These are phyloP conservation scores for Cryphonectria nitschkei DNA, from an alignment of 2,329 filamentous ascomycete genomes.

Conservation along the genomic window DNA sequence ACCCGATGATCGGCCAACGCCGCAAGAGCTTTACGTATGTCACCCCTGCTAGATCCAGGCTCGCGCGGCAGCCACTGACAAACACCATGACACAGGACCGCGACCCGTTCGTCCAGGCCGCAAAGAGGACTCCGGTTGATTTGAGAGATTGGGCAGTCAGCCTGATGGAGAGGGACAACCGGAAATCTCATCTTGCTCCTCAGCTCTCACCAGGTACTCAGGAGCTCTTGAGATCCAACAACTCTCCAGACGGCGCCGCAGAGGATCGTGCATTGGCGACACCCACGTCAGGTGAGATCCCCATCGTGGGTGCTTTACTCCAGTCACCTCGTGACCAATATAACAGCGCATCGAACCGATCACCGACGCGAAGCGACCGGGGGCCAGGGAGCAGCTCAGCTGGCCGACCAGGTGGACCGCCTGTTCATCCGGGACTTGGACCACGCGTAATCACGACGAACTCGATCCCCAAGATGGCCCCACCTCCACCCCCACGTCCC, in stretches of 20 bases:
- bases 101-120: constrained; percentile 93
- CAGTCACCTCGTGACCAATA: constrained; percentile 55
- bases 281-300: constrained; percentile 74
- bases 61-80: constrained; percentile 4
- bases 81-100: constrained; percentile 64
- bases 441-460: constrained; percentile 55
- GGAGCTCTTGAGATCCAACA: constrained; percentile 69
- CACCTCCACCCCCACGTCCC: constrained; percentile 34
- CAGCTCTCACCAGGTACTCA: constrained; percentile 78
- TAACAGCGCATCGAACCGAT: constrained; percentile 50
- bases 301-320: constrained; percentile 62
- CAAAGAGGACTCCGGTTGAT: constrained; percentile 94
- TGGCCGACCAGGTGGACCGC: constrained; percentile 49
- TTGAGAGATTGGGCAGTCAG: constrained; percentile 91
- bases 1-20: constrained; percentile 85
- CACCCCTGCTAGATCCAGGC: neutral
- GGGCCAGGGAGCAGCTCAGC: constrained; percentile 45
- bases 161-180: constrained; percentile 93
- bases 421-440: constrained; percentile 57
- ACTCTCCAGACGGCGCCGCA: constrained; percentile 58
- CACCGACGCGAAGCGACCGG: constrained; percentile 52
- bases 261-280: constrained; percentile 57
- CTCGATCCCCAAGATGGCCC: constrained; percentile 54
- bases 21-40: constrained; percentile 87
- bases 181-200: constrained; percentile 89